A percentile compares a stretch with the other conserved stretches of the same genome.
These are phyloP conservation scores for Colletotrichum endophyticum DNA, from an alignment of 2,329 filamentous ascomycete genomes.

Conservation along the genomic window DNA sequence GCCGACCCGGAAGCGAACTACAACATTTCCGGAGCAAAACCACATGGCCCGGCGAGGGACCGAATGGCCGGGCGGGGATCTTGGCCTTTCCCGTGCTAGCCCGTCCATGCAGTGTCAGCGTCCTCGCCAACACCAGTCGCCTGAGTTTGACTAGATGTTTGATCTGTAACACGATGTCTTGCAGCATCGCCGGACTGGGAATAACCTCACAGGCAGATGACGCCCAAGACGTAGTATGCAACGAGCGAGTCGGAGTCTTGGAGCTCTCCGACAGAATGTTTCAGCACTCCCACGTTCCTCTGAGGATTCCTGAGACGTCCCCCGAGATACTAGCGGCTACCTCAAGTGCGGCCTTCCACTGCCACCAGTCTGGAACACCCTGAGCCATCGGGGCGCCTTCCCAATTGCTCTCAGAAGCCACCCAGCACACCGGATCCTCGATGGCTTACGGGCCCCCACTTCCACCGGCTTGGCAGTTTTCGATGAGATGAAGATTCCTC, in stretches of 20 bases:
- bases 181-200: slow-evolving; percentile 13
- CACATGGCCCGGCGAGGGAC: slow-evolving; percentile 6
- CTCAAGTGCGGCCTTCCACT: background rate
- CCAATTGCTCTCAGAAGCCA: background rate
- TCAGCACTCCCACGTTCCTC: background rate
- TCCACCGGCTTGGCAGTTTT: background rate
- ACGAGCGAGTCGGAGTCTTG: background rate
- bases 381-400: background rate
- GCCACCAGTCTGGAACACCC: background rate
- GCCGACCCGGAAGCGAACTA: background rate
- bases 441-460: background rate
- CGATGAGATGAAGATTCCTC: background rate
- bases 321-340: background rate
- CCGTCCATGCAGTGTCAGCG: background rate
- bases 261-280: background rate
- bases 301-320: background rate
- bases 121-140: background rate
- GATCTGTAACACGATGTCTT: background rate
- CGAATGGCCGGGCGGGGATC: background rate
- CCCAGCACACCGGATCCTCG: background rate
- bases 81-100: background rate
- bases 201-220: background rate
- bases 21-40: slow-evolving; percentile 7
- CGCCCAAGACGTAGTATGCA: background rate
- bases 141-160: background rate